phyloP scores from a whole-genome alignment of 129 eudicot genomes.

The Tanacetum coccineum region DNA sequence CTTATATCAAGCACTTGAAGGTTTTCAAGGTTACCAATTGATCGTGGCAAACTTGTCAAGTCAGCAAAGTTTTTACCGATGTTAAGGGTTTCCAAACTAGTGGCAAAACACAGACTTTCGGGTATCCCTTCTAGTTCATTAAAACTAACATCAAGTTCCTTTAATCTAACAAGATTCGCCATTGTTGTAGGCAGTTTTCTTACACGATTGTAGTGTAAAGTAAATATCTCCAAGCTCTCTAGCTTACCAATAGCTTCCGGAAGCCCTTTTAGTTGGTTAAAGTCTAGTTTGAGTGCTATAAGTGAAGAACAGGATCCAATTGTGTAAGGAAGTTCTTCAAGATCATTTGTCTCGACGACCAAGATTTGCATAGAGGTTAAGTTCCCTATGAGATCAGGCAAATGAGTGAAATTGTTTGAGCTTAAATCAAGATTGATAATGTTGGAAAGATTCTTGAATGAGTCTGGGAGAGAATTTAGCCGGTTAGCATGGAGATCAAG shows the following conservation, averaged over 20 bases:
- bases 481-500: constrained; percentile 68
- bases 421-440: constrained; percentile 64
- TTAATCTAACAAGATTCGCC: constrained; percentile 47
- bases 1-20: constrained; percentile 89
- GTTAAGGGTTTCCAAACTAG: constrained; percentile 45
- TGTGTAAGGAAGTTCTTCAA: constrained; percentile 75
- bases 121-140: constrained; percentile 81
- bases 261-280: constrained; percentile 72
- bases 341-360: constrained; percentile 64
- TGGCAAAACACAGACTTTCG: constrained; percentile 62
- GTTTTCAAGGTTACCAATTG: constrained; percentile 72
- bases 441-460: constrained; percentile 48
- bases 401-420: constrained; percentile 49
- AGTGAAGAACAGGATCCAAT: constrained; percentile 81
- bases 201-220: constrained; percentile 64
- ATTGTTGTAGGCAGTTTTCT: constrained; percentile 69
- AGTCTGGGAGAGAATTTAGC: constrained; percentile 67
- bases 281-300: constrained; percentile 66
- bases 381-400: constrained; percentile 66
- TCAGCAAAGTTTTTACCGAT: constrained; percentile 85
- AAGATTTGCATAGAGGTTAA: constrained; percentile 47
- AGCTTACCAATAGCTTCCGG: constrained; percentile 87
- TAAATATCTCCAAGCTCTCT: constrained; percentile 51
- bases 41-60: constrained; percentile 62
- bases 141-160: constrained; percentile 74